Base-by-base conservation (phyloP, 805 yeast genomes). In the Yarrowia sp. region DNA sequence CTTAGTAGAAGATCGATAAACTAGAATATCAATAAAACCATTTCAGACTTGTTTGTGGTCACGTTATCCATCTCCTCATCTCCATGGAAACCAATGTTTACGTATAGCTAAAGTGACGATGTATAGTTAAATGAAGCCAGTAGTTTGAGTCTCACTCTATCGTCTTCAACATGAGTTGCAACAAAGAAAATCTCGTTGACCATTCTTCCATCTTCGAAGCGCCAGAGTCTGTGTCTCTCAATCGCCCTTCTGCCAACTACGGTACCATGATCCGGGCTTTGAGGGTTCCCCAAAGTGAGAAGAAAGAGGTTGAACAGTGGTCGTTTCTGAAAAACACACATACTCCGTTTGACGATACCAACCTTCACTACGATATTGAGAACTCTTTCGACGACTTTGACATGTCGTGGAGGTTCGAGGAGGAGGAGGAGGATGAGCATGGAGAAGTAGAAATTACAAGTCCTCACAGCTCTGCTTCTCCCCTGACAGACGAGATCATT, bases 201-300 rank as follows among this genome's bases (percentile, higher is more conserved):
- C 30, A 24, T 2, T 24, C 30, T 5, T 24, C 6, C 3, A 7
- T 5, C 6, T 24, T 24, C 30, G 6, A 7, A 24, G 7, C 30
- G 30, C 30, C 3, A 24, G 6, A 24, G 9, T 20, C 49, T 20
- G 15, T 20, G 15, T 17, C 33, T 19, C 30, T 52, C 8, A 52
- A 52, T 15, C 15, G 33, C 3, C 43, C 58, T 1, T 17, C 34
- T 2, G 34, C 42, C 17, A 52, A 52, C 34, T 52, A 52, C 3
- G 58, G 58, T 0, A 52, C 58, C 34, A 52, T 52, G 58, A 52
- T 52, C 12, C 58, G 38, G 34, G n/a, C 58, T 2, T 14, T 52
- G 9, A 17, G 58, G 20, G 33, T 38, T 3, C 58, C 58, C 13
- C n/a, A 36, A 6, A 13, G 17, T 2, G 40, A 5, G n/a, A 2